A percentile compares a stretch with the other conserved stretches of the same genome.
Evolutionary conservation across 163 green algal genomes (phyloP).

Genomic region (Scenedesmus sp.): DNA sequence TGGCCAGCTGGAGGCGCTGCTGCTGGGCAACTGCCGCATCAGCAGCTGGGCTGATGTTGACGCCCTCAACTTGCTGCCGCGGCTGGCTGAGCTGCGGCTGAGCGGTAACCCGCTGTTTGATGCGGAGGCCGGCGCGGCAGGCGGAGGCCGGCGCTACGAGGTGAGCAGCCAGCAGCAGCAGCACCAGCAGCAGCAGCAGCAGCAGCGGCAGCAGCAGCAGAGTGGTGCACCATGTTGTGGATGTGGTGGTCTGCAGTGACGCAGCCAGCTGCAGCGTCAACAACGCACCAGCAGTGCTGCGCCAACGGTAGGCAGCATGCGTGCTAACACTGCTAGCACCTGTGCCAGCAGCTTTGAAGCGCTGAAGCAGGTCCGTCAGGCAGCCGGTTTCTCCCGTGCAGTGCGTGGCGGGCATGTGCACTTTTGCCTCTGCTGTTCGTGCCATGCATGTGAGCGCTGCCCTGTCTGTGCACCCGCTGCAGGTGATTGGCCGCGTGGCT

Average conservation of each 20-base stretch:
- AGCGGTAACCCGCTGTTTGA: conserved; percentile 82
- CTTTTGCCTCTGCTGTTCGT: too few relatives aligned
- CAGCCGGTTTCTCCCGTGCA: too few relatives aligned
- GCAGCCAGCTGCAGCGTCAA: too few relatives aligned
- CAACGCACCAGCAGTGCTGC: too few relatives aligned
- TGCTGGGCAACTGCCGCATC: conserved; percentile 69
- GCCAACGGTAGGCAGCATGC: too few relatives aligned
- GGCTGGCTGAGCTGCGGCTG: conserved; percentile 80
- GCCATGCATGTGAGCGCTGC: neutral
- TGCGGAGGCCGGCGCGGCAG: neutral
- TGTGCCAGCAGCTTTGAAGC: too few relatives aligned
- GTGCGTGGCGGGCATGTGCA: too few relatives aligned
- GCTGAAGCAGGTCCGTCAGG: too few relatives aligned
- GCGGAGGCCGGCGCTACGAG: conserved; percentile 66
- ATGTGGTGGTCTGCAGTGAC: neutral
- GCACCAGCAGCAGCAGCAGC: neutral
- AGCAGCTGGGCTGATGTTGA: conserved; percentile 72
- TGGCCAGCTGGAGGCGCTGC: conserved; percentile 56
- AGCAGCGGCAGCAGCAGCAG: neutral
- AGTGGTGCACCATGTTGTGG: neutral
- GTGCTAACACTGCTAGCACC: too few relatives aligned
- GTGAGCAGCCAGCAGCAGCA: conserved; percentile 34
- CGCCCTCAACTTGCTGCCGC: conserved; percentile 73
- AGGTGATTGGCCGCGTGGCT: conserved; percentile 81
- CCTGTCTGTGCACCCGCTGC: neutral